Evolutionary conservation across 2,329 filamentous ascomycete species (phyloP).

Genomic region (Xylariomycetidae sp.): DNA sequence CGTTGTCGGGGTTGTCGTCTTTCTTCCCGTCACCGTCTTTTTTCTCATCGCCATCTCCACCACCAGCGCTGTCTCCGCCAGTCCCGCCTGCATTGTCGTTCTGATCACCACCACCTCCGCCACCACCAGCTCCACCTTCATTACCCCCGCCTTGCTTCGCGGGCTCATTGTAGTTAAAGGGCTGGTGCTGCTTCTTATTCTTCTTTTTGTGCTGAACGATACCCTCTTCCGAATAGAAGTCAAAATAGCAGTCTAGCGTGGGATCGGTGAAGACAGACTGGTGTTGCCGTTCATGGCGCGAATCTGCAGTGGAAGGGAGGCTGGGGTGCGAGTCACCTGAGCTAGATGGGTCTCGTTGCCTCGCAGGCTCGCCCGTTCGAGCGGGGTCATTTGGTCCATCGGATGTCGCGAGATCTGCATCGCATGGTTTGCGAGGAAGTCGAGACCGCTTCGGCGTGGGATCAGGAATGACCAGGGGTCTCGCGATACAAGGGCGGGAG

Average conservation of each 20-base stretch:
- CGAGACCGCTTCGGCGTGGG: slow-evolving; percentile 32
- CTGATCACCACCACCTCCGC: slow-evolving; percentile 26
- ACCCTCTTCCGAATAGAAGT: slow-evolving; percentile 50
- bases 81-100: slow-evolving; percentile 28
- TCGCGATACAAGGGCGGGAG: slow-evolving; percentile 8
- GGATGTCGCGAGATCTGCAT: slow-evolving; percentile 11
- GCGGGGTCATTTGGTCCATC: slow-evolving; percentile 14
- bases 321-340: slow-evolving; percentile 16
- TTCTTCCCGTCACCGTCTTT: slow-evolving; percentile 31
- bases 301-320: slow-evolving; percentile 14
- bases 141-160: slow-evolving; percentile 32
- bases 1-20: slow-evolving; percentile 23
- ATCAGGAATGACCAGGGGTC: slow-evolving; percentile 25
- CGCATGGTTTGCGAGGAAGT: slow-evolving; percentile 13
- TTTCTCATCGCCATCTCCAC: slow-evolving; percentile 31
- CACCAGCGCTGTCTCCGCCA: slow-evolving; percentile 23
- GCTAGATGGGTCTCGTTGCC: slow-evolving; percentile 20
- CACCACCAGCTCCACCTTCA: slow-evolving; percentile 23
- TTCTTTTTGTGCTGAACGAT: slow-evolving; percentile 50
- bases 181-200: slow-evolving; percentile 29
- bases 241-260: slow-evolving; percentile 40
- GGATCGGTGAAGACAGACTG: slow-evolving; percentile 38
- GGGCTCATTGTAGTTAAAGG: slow-evolving; percentile 18
- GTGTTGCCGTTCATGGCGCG: slow-evolving; percentile 21
- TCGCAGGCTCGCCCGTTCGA: slow-evolving; percentile 17